phyloP scores from a whole-genome alignment of 2,329 filamentous ascomycete genomes.

The Colletotrichum cereale region DNA sequence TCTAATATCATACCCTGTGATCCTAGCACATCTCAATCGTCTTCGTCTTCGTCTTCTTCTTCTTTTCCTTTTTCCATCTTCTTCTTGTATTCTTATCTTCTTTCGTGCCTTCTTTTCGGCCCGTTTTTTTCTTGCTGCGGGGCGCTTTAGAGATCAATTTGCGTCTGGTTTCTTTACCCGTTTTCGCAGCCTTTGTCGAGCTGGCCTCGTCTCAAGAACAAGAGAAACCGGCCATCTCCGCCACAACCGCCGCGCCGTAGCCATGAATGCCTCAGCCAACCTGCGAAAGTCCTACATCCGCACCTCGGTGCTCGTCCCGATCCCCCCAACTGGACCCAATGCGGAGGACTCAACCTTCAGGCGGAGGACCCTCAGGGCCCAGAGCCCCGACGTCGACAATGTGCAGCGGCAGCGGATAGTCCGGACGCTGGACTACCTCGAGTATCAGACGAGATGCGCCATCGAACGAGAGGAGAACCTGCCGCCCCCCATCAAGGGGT shows the following conservation, averaged over 20 bases:
- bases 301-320: constrained; percentile 9
- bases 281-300: constrained; percentile 10
- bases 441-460: constrained; percentile 8
- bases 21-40: neutral
- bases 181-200: neutral
- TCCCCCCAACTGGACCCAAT: neutral
- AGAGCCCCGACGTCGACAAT: neutral
- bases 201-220: neutral
- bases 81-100: no score
- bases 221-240: no score
- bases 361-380: neutral
- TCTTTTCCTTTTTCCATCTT: neutral
- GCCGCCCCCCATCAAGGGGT: constrained; percentile 5
- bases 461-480: constrained; percentile 3
- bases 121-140: neutral
- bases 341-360: neutral
- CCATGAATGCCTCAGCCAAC: constrained; percentile 20
- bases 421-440: constrained; percentile 9
- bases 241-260: no score
- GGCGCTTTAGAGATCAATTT: neutral
- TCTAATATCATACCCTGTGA: neutral
- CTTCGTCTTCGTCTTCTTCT: no score
- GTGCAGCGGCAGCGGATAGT: constrained; percentile 2
- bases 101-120: neutral
- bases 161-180: neutral